Conservation (phyloP, 2,329 filamentous ascomycete species). For the Pseudocercospora eumusae region DNA sequence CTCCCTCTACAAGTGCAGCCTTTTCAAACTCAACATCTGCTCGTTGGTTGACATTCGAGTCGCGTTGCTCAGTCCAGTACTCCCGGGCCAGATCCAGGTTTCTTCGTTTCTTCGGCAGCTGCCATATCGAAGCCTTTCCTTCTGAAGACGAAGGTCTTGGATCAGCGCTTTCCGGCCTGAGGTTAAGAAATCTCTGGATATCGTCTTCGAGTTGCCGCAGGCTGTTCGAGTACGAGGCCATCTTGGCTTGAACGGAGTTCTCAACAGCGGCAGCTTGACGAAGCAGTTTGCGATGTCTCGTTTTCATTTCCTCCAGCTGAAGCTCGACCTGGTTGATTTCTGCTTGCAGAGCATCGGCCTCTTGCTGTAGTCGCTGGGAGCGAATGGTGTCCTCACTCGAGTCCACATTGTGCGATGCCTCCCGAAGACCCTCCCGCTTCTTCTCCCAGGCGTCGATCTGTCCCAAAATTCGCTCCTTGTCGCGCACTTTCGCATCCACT, state of each 20-base stretch:
- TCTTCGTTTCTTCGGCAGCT: slow-evolving; percentile 64
- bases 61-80: slow-evolving; percentile 68
- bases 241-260: slow-evolving; percentile 67
- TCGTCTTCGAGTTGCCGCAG: slow-evolving; percentile 66
- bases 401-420: slow-evolving; percentile 59
- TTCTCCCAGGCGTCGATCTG: slow-evolving; percentile 61
- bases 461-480: slow-evolving; percentile 59
- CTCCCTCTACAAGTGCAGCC: slow-evolving; percentile 67
- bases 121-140: slow-evolving; percentile 36
- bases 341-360: slow-evolving; percentile 56
- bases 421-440: slow-evolving; percentile 58
- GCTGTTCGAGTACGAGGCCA: slow-evolving; percentile 70
- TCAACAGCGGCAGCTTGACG: slow-evolving; percentile 63
- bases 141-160: slow-evolving; percentile 20
- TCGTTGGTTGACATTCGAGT: slow-evolving; percentile 57
- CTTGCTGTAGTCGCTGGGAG: slow-evolving; percentile 52
- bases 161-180: slow-evolving; percentile 21
- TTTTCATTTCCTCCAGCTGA: slow-evolving; percentile 62
- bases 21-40: slow-evolving; percentile 62
- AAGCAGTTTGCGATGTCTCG: slow-evolving; percentile 60
- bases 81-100: slow-evolving; percentile 70
- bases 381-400: slow-evolving; percentile 59
- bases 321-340: slow-evolving; percentile 69
- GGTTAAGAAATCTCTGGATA: slow-evolving; percentile 58
- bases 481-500: slow-evolving; percentile 58